phyloP scores from a whole-genome alignment of 2,329 filamentous ascomycete genomes.

The Neonectria ditissima region DNA sequence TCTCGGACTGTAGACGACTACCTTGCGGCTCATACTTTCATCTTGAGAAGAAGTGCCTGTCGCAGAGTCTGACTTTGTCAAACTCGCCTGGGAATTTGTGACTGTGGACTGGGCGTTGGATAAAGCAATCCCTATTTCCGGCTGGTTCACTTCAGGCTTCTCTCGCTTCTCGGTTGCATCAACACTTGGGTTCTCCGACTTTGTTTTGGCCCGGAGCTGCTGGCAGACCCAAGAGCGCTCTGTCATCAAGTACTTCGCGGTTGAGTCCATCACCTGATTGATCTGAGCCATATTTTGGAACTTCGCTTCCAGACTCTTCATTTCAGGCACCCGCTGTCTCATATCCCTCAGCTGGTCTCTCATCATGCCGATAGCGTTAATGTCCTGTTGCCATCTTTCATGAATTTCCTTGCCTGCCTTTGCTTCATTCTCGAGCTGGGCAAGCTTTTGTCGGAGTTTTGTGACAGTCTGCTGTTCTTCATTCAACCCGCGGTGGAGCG shows the following conservation, averaged over 20 bases:
- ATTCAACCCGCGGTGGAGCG: constrained; percentile 21
- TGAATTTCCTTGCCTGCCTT: constrained; percentile 35
- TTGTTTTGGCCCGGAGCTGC: constrained; percentile 32
- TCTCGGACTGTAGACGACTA: constrained; percentile 50
- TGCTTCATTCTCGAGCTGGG: constrained; percentile 38
- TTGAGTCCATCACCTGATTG: constrained; percentile 45
- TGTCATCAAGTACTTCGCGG: constrained; percentile 43
- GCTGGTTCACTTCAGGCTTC: neutral
- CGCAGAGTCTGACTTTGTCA: neutral
- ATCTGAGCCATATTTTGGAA: constrained; percentile 45
- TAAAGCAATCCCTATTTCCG: neutral
- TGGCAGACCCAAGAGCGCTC: constrained; percentile 48
- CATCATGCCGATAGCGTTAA: constrained; percentile 42
- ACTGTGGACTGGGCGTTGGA: neutral
- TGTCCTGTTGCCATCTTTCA: constrained; percentile 45
- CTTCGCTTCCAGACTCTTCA: constrained; percentile 41
- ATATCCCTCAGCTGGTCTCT: constrained; percentile 42
- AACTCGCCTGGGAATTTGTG: neutral
- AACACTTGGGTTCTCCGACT: neutral
- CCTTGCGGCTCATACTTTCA: constrained; percentile 42
- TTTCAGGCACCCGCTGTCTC: constrained; percentile 38
- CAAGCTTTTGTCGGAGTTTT: constrained; percentile 37
- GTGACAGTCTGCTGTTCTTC: constrained; percentile 27
- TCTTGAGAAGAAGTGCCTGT: constrained; percentile 17
- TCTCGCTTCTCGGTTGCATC: neutral